phyloP scores from a whole-genome alignment of 495 filamentous ascomycete species.

The Tuber calosporum region DNA sequence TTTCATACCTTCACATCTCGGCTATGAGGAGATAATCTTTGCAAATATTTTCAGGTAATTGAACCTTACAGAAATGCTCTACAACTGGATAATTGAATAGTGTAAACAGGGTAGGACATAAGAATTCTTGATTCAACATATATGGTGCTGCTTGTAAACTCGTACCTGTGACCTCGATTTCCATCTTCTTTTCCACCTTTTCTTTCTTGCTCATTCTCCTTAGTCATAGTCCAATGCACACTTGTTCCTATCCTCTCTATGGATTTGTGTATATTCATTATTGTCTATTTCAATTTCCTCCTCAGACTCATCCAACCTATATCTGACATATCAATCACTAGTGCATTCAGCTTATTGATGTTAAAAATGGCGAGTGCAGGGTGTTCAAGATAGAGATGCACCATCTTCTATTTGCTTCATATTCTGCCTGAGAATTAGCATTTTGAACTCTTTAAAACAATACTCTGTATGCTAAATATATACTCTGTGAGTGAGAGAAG shows the following conservation, averaged over 20 bases:
- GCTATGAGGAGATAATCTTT: too few relatives aligned
- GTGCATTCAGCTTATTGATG: background rate
- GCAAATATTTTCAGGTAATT: background rate
- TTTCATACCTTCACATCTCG: too few relatives aligned
- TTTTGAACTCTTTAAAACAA: too few relatives aligned
- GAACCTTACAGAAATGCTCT: background rate
- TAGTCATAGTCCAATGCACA: too few relatives aligned
- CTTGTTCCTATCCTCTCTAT: too few relatives aligned
- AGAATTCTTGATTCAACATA: background rate
- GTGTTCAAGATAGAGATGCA: background rate
- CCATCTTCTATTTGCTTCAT: background rate
- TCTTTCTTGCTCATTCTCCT: background rate
- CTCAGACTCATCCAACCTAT: background rate
- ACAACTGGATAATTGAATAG: background rate
- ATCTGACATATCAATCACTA: too few relatives aligned
- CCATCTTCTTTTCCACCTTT: background rate
- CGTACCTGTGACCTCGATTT: too few relatives aligned
- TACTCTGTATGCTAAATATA: too few relatives aligned
- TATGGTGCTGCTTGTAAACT: background rate
- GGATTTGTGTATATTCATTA: background rate
- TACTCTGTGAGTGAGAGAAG: background rate
- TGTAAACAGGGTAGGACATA: background rate
- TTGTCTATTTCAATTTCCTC: background rate
- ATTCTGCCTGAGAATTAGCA: background rate
- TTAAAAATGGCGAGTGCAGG: background rate